Evolutionary conservation across 129 eudicot species (phyloP).

Genomic region (Erigeron canadensis): DNA sequence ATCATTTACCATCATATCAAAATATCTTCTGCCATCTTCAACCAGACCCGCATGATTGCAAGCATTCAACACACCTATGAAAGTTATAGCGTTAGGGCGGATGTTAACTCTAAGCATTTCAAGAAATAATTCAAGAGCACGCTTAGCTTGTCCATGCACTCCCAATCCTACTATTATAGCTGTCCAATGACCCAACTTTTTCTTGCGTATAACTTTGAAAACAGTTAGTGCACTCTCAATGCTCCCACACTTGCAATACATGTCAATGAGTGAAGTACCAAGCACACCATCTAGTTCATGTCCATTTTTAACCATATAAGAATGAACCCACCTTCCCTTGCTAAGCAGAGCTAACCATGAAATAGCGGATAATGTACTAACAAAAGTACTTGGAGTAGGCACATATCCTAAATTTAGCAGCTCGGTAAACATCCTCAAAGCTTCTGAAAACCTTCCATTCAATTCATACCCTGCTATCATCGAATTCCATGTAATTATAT

Average conservation of each 20-base stretch:
- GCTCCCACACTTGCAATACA: constrained; percentile 51
- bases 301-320: constrained; percentile 38
- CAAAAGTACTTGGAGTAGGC: constrained; percentile 46
- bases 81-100: constrained; percentile 43
- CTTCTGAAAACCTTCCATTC: constrained; percentile 33
- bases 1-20: constrained; percentile 57
- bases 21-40: constrained; percentile 48
- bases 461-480: constrained; percentile 44
- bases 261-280: constrained; percentile 39
- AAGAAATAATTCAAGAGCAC: constrained; percentile 36
- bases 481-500: constrained; percentile 39
- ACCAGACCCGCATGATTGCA: constrained; percentile 91
- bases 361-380: constrained; percentile 41
- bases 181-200: constrained; percentile 49
- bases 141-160: constrained; percentile 38
- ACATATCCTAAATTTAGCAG: constrained; percentile 26
- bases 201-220: constrained; percentile 31
- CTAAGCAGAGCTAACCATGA: constrained; percentile 35
- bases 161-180: constrained; percentile 47
- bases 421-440: constrained; percentile 33
- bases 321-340: constrained; percentile 45
- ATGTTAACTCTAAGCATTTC: constrained; percentile 33
- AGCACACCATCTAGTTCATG: constrained; percentile 37
- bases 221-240: constrained; percentile 38
- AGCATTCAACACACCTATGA: constrained; percentile 57